phyloP scores from a whole-genome alignment of 106 monocot species.

The Vanilla planifolia region DNA sequence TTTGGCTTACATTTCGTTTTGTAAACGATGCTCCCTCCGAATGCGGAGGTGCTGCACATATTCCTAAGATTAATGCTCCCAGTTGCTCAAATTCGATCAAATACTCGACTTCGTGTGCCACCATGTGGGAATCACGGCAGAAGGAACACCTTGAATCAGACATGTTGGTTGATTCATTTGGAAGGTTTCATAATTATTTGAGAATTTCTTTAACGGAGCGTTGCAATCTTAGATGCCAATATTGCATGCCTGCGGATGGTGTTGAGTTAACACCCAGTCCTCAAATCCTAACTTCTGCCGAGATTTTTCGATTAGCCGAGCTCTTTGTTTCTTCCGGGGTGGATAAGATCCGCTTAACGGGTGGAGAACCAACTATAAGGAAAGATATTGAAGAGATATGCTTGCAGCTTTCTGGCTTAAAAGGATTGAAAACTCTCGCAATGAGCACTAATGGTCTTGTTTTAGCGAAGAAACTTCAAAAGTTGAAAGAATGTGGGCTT shows the following conservation, averaged over 20 bases:
- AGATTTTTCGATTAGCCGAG: conserved; percentile 70
- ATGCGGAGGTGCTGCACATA: background rate
- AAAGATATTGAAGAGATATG: conserved; percentile 97
- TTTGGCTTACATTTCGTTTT: conserved; percentile 12
- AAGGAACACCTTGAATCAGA: conserved; percentile 33
- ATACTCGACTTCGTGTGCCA: conserved; percentile 43
- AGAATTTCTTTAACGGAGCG: conserved; percentile 93
- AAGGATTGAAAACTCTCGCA: conserved; percentile 81
- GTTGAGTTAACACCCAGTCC: conserved; percentile 72
- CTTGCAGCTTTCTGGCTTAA: conserved; percentile 53
- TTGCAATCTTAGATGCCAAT: conserved; percentile 94
- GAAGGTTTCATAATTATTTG: conserved; percentile 82
- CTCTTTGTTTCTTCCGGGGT: conserved; percentile 86
- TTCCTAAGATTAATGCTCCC: background rate
- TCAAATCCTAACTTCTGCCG: conserved; percentile 55
- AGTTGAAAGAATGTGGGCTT: conserved; percentile 79
- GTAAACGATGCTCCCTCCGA: conserved; percentile 8
- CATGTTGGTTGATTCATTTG: conserved; percentile 84
- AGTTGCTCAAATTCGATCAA: conserved; percentile 18
- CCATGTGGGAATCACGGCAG: conserved; percentile 15
- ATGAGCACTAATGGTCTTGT: conserved; percentile 95
- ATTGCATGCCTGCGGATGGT: conserved; percentile 98
- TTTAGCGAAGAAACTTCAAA: conserved; percentile 82
- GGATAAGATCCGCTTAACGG: conserved; percentile 87
- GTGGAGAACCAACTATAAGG: conserved; percentile 94